Evolutionary conservation across 495 filamentous ascomycete species (phyloP).

Genomic region (Aspergillus sclerotioniger): DNA sequence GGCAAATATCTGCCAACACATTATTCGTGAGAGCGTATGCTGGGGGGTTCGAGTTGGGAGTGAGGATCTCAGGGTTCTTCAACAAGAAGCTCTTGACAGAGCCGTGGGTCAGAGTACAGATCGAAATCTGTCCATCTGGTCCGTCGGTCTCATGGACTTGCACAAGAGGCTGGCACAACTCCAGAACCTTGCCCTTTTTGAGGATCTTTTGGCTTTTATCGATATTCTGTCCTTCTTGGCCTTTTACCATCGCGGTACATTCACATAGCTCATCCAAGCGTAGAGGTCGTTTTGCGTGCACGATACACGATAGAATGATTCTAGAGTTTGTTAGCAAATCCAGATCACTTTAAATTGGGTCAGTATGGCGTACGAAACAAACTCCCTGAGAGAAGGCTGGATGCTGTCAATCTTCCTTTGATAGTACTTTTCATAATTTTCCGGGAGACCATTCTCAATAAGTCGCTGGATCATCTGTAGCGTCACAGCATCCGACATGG

Average conservation of each 20-base stretch:
- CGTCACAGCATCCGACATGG: neutral
- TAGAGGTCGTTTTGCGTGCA: conserved; percentile 2
- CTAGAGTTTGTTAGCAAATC: conserved; percentile 1
- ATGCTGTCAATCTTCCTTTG: conserved; percentile 2
- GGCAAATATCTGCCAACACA: conserved; percentile 1
- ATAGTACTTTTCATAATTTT: conserved; percentile 6
- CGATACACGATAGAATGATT: neutral
- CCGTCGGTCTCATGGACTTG: neutral
- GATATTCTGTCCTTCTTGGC: neutral
- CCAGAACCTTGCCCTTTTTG: neutral
- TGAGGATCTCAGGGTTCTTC: conserved; percentile 7
- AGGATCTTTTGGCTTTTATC: neutral
- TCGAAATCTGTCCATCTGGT: neutral
- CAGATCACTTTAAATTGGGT: neutral
- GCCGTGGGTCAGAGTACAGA: neutral
- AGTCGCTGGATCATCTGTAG: conserved; percentile 1
- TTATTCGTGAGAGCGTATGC: neutral
- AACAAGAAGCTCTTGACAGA: conserved; percentile 6
- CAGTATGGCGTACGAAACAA: conserved; percentile 1
- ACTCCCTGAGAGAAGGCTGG: neutral
- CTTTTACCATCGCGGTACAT: neutral
- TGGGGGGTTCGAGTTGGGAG: neutral
- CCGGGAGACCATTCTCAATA: conserved; percentile 1
- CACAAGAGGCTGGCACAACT: conserved; percentile 3
- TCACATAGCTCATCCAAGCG: conserved; percentile 2